Percentiles rank a stretch among this genome's conserved stretches.
These are phyloP conservation scores for Nissolia schottii DNA, from an alignment of 306 rosid genomes.

Conservation along the genomic window DNA sequence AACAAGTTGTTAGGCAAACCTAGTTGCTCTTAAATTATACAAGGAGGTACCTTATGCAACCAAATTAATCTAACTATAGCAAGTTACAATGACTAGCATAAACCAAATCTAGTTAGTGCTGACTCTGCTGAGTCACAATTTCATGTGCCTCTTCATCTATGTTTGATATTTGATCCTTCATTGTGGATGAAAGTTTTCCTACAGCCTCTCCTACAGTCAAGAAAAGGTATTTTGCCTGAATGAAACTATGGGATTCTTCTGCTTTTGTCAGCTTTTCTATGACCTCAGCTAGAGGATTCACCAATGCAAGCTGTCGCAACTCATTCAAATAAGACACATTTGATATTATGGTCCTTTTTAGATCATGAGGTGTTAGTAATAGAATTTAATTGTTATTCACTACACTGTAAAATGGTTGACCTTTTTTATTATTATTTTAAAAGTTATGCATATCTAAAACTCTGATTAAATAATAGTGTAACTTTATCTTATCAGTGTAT, in stretches of 20 bases:
- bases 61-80: background rate
- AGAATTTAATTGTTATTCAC: no score
- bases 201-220: constrained; percentile 80
- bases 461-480: no score
- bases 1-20: background rate
- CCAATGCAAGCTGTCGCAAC: constrained; percentile 66
- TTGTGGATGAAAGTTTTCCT: constrained; percentile 44
- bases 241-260: constrained; percentile 40
- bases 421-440: no score
- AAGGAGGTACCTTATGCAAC: background rate
- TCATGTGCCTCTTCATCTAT: constrained; percentile 11
- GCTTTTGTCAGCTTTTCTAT: constrained; percentile 56
- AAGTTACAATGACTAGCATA: constrained; percentile 3
- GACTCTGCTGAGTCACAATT: background rate
- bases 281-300: constrained; percentile 89
- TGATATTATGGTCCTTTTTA: background rate
- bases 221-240: constrained; percentile 47
- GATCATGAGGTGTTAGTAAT: background rate
- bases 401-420: no score
- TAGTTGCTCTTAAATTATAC: background rate
- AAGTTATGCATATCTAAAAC: no score
- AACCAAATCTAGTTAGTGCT: background rate
- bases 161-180: constrained; percentile 37
- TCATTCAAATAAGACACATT: background rate
- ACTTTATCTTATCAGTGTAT: no score